Conservation (phyloP, 441 rosid genomes). For the Codiaeum variegatum region DNA sequence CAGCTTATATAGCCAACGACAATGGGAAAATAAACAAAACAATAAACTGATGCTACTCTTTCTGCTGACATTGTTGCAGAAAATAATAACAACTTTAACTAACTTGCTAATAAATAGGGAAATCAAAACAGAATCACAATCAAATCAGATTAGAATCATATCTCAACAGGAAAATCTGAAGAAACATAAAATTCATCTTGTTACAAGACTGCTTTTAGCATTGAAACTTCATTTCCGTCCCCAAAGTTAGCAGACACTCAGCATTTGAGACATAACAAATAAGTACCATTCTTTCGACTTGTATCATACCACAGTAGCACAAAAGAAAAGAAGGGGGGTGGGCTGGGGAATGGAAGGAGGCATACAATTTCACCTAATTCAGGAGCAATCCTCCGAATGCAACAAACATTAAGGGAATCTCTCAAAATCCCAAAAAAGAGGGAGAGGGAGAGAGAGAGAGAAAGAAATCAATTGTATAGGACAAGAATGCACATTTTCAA, state of each 20-base stretch:
- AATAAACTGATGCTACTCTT: no score
- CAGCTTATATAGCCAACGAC: no score
- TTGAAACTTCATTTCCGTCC: neutral
- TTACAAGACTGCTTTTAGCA: constrained; percentile 1
- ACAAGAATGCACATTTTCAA: neutral
- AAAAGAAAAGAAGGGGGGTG: neutral
- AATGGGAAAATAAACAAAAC: no score
- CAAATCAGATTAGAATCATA: no score
- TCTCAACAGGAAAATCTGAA: constrained; percentile 88
- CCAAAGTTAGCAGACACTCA: neutral
- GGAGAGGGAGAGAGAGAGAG: neutral
- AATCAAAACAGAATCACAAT: no score
- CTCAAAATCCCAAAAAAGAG: neutral
- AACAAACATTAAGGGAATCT: neutral
- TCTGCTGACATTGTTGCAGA: no score
- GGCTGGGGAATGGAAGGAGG: no score
- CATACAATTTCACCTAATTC: neutral
- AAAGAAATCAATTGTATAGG: neutral
- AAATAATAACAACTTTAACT: no score
- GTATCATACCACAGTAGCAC: neutral
- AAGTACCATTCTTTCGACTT: neutral
- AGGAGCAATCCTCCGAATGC: neutral
- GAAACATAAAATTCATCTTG: constrained; percentile 3
- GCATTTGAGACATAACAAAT: neutral
- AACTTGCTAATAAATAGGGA: no score